Evolutionary conservation across 2,329 filamentous ascomycete genomes (phyloP).

Genomic region (Thielaviopsis populi): DNA sequence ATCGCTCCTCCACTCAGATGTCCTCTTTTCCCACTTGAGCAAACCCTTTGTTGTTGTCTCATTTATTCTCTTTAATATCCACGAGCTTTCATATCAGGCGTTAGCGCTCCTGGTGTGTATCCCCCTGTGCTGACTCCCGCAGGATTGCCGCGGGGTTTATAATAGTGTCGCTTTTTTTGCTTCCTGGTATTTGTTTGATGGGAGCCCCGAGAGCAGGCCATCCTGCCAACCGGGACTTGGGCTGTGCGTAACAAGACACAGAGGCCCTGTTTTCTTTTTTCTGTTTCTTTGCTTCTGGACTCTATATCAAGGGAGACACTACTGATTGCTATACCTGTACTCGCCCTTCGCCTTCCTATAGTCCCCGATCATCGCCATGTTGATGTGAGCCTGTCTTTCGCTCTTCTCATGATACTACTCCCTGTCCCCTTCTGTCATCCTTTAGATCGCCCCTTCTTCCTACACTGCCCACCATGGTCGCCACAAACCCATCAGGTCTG

Average conservation of each 20-base stretch:
- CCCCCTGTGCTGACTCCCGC: not conserved
- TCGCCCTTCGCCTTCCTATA: not conserved
- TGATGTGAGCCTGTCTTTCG: not conserved
- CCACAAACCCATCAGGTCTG: not conserved
- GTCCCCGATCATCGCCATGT: not conserved
- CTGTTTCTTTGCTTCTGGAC: not conserved
- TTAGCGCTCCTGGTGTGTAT: not conserved
- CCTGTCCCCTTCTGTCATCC: not conserved
- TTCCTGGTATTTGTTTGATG: not conserved
- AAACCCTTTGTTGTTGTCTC: not conserved
- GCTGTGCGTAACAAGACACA: not conserved
- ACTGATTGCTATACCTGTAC: not conserved
- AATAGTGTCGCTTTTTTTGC: not conserved
- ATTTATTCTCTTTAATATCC: not conserved
- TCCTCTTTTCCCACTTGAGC: not conserved
- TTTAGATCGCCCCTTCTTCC: not conserved
- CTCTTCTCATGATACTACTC: not conserved
- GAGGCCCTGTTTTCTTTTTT: not conserved
- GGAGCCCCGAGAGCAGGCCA: not conserved
- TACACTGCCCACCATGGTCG: not conserved
- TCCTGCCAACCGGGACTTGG: not conserved
- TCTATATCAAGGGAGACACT: not conserved
- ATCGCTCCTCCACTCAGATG: not conserved
- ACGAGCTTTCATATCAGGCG: not conserved
- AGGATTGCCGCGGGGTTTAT: slow-evolving; percentile 3